Evolutionary conservation across 2,329 filamentous ascomycete species (phyloP).

Genomic region (Cladobotryum protrusum): DNA sequence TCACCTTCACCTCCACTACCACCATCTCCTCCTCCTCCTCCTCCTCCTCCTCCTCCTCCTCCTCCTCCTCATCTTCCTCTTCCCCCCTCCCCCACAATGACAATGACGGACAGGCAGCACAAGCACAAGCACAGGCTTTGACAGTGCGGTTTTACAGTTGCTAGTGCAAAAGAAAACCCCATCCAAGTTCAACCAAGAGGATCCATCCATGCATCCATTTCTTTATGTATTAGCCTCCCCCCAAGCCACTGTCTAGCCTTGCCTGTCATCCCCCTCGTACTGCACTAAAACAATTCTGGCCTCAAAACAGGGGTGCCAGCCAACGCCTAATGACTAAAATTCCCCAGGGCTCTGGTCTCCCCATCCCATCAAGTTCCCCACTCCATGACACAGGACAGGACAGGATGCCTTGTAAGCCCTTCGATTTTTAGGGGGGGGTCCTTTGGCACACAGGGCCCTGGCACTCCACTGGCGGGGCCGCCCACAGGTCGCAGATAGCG

Average conservation of each 20-base stretch:
- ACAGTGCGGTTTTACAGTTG: too few species aligned
- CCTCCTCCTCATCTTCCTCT: too few species aligned
- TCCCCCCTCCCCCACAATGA: too few species aligned
- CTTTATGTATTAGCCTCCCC: neutral
- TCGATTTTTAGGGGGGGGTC: neutral
- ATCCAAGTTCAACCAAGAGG: too few species aligned
- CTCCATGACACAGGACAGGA: too few species aligned
- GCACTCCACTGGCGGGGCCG: constrained; percentile 8
- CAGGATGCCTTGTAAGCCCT: neutral
- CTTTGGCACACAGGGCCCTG: neutral
- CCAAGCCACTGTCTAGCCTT: constrained; percentile 7
- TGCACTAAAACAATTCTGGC: constrained; percentile 9
- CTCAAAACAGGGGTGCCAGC: neutral
- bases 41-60: too few species aligned
- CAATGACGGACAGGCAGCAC: neutral
- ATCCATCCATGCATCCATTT: too few species aligned
- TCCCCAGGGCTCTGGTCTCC: neutral
- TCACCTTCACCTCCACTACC: too few species aligned
- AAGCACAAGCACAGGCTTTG: too few species aligned
- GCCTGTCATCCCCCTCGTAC: neutral
- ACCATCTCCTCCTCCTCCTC: too few species aligned
- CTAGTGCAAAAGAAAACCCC: too few species aligned
- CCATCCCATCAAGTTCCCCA: neutral
- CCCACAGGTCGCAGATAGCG: too few species aligned
- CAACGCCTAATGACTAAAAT: neutral